Percentiles rank a stretch among this genome's conserved stretches.
Conservation (phyloP, 2,329 filamentous ascomycete species). For the Xylariaceae sp. region DNA sequence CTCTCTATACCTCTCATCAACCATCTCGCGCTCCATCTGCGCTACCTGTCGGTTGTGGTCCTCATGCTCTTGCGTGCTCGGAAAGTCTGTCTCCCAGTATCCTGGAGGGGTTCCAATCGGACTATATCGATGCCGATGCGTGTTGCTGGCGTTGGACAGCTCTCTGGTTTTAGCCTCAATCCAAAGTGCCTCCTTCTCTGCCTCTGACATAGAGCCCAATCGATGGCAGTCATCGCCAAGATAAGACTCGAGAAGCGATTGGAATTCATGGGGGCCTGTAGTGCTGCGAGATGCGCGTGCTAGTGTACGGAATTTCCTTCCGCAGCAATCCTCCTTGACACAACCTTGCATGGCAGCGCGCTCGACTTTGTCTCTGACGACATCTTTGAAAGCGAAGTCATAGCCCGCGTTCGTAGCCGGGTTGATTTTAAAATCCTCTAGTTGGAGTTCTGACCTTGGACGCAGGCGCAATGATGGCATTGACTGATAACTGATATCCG, state of each 20-base stretch:
- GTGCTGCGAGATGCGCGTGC: constrained; percentile 50
- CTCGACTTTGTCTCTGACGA: constrained; percentile 66
- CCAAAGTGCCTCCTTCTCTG: constrained; percentile 64
- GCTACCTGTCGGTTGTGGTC: constrained; percentile 62
- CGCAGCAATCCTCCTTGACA: constrained; percentile 71
- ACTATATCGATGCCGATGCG: constrained; percentile 70
- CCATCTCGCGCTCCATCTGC: constrained; percentile 57
- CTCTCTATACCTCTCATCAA: constrained; percentile 74
- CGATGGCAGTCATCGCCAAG: constrained; percentile 58
- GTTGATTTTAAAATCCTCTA: constrained; percentile 81
- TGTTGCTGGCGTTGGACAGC: constrained; percentile 71
- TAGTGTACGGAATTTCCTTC: constrained; percentile 64
- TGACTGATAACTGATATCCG: constrained; percentile 21
- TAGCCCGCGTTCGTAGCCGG: constrained; percentile 66
- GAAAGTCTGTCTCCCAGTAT: constrained; percentile 89
- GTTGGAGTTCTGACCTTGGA: constrained; percentile 52
- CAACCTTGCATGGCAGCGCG: constrained; percentile 72
- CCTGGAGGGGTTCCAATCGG: constrained; percentile 73
- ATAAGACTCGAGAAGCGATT: constrained; percentile 49
- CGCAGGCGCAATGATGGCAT: constrained; percentile 50
- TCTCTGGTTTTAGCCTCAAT: constrained; percentile 71
- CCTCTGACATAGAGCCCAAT: constrained; percentile 51
- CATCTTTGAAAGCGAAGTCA: constrained; percentile 69
- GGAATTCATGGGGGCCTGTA: constrained; percentile 24
- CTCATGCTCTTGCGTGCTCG: constrained; percentile 75